Evolutionary conservation across 169 alveolate genomes (phyloP), one percentile per base, ranked within the genome.

Genomic region (Cytauxzoon felis): DNA sequence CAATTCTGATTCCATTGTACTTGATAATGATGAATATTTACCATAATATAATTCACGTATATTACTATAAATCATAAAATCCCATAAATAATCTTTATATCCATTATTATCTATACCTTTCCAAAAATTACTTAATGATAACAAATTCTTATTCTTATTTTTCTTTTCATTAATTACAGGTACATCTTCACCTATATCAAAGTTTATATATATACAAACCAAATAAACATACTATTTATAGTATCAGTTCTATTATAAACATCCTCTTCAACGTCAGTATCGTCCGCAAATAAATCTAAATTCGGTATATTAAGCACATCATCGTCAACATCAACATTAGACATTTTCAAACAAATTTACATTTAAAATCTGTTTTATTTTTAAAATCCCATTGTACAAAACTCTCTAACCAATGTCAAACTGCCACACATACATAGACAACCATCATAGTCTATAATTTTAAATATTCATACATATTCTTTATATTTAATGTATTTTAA

Each of bases 261-360:
- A 24, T 66, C 79, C 13, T 73, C 84, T 11, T 73, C 79, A 24
- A 58, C 43, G 8, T 73, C 84, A 2, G 71, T 54, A 3, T 73
- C 84, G n/a, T 56, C 84, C n/a, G 73, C 84, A 29, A 73, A 73
- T 9, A 73, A 66, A 58, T 73, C 71, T 58, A 24, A 19, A 23
- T 2, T 45, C 6, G 59, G 73, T 0, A 24, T 26, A 5, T 13
- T 53, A 23, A 26, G 19, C 64, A 8, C 26, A n/a, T 8, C 36
- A 27, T 5, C 69, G 24, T 5, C 5, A n/a, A n/a, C n/a, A n/a
- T n/a, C n/a, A n/a, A n/a, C n/a, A n/a, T n/a, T n/a, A n/a, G 36
- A 18, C 61, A 6, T 11, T 19, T 59, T n/a, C 69, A 5, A 11
- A 23, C 11, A 13, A 7, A 45, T 59, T 60, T 60, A 59, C 48